Conservation (phyloP, 768 basidiomycete species). For the Brasilioporus rufonigricans region DNA sequence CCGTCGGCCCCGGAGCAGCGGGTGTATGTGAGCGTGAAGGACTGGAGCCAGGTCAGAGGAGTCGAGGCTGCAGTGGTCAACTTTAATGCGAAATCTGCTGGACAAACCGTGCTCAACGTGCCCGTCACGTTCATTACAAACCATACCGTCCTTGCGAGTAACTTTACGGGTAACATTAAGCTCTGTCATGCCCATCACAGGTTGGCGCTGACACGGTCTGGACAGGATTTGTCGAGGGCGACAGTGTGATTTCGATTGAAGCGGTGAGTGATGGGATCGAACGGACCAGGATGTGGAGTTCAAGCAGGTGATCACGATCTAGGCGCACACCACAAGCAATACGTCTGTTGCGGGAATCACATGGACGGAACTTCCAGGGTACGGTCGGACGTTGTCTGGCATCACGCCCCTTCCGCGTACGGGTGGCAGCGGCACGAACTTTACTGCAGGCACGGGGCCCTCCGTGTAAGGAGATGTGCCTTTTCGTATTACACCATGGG, state of each 20-base stretch:
- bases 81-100: neutral
- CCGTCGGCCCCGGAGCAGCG: neutral
- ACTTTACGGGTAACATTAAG: neutral
- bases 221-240: conserved; percentile 34
- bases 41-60: too few species aligned
- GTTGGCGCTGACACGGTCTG: conserved; percentile 31
- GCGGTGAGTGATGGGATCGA: conserved; percentile 34
- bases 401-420: conserved; percentile 46
- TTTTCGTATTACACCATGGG: neutral
- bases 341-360: conserved; percentile 47
- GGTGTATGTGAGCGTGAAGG: neutral
- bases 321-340: conserved; percentile 24
- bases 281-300: neutral
- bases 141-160: conserved; percentile 9
- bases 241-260: conserved; percentile 64
- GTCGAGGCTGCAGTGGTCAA: neutral
- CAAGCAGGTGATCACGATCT: neutral
- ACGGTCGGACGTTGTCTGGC: conserved; percentile 36
- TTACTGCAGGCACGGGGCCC: conserved; percentile 50
- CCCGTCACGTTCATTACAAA: conserved; percentile 21
- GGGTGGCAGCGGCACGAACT: conserved; percentile 26
- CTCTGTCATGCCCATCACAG: neutral
- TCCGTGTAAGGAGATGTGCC: neutral
- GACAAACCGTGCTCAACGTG: neutral
- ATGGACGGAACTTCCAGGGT: conserved; percentile 54